Evolutionary conservation across 2,329 filamentous ascomycete genomes (phyloP), one percentile per base, ranked within the genome.

Genomic region (Talaromyces pinophilus): DNA sequence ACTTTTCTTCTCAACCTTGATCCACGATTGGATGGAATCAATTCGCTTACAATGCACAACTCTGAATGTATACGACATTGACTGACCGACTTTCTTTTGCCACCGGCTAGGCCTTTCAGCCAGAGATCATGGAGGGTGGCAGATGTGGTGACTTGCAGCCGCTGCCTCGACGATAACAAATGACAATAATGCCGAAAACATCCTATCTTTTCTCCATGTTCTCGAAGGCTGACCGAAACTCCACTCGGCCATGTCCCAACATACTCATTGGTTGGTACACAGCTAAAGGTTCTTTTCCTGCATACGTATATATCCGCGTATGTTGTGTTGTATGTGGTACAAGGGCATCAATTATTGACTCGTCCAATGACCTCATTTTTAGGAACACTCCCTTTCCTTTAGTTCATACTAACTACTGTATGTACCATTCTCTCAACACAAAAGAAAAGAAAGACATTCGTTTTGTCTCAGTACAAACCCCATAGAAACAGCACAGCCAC

Each of bases 311-410:
- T 40, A 7, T 19, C 10, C 19, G 17, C 1, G 17, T 28, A 48
- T 46, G 59, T 61, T 2, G 17, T 46, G 59, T 61, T 2, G 17
- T 28, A 61, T 44, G 59, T 61, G n/a, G 28, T 35, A 61, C 59
- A 61, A 60, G 42, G 59, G 33, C 59, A 35, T 33, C 40, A 48
- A 61, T 60, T 25, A 61, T 61, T 61, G 42, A 17, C 17, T 30
- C 11, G 30, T 10, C 33, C 40, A 5, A n/a, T 46, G 17, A 19
- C 28, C 28, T 22, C 54, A 15, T 54, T 38, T 38, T 17, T n/a
- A 15, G 19, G 54, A 57, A 15, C 17, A 10, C 7, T 1, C 28
- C 13, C 2, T n/a, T n/a, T n/a, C 13, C 52, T 2, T 4, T n/a
- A 4, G 15, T 17, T 13, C 28, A 22, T n/a, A 22, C 8, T 2